Conservation (phyloP, 1,284 basidiomycete species). For the Ustilago bromivora region DNA sequence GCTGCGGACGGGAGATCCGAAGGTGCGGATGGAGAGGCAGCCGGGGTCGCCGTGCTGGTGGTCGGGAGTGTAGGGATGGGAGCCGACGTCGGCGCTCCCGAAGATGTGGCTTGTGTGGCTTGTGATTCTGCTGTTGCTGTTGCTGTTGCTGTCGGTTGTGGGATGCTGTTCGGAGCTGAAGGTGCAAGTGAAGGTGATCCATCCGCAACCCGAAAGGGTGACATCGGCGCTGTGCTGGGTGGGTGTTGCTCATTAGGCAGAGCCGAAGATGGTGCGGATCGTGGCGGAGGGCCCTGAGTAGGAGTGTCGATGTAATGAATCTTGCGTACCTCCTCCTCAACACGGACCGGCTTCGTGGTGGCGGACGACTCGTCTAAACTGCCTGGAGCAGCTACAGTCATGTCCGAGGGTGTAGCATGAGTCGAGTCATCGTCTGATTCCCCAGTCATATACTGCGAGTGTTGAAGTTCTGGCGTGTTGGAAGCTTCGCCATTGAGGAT, state of each 20-base stretch:
- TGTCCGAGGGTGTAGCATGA: slow-evolving; percentile 38
- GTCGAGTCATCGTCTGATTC: slow-evolving; percentile 52
- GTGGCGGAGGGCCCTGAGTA: background rate
- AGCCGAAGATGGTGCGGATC: background rate
- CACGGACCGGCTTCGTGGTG: slow-evolving; percentile 13
- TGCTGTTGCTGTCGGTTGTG: slow-evolving; percentile 1
- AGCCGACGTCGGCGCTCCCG: background rate
- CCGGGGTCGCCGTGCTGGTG: background rate
- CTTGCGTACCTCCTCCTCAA: slow-evolving; percentile 38
- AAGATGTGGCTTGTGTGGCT: background rate
- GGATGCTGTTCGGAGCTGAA: background rate
- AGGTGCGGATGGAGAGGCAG: background rate
- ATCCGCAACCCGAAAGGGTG: background rate
- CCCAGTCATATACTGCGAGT: slow-evolving; percentile 26
- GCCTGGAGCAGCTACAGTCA: slow-evolving; percentile 17
- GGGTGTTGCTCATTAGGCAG: background rate
- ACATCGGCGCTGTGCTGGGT: background rate
- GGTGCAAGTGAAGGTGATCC: background rate
- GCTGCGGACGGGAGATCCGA: background rate
- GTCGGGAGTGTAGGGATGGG: background rate
- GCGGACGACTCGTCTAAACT: slow-evolving; percentile 13
- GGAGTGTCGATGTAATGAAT: slow-evolving; percentile 50
- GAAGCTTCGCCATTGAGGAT: slow-evolving; percentile 16
- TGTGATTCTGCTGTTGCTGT: background rate
- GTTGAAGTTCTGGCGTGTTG: slow-evolving; percentile 38